Evolutionary conservation across 306 rosid species (phyloP).

Genomic region (Inga laurina): DNA sequence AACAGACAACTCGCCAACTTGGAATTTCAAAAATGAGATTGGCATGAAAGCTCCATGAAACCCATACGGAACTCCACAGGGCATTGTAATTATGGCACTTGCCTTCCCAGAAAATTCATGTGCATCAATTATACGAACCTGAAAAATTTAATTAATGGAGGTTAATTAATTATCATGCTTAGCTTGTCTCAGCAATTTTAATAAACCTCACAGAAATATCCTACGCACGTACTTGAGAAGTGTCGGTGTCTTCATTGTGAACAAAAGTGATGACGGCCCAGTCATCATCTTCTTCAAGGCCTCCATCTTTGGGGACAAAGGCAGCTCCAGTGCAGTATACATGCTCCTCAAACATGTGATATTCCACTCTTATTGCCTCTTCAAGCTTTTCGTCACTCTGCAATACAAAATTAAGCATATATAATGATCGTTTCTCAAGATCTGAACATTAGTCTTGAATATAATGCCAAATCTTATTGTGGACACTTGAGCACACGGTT

Average conservation of each 20-base stretch:
- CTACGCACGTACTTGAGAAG: background rate
- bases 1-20: no score
- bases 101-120: slow-evolving; percentile 38
- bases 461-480: no score
- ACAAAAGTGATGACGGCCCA: slow-evolving; percentile 49
- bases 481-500: no score
- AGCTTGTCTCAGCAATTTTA: background rate
- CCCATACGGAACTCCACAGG: slow-evolving; percentile 73
- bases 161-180: background rate
- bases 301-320: no score
- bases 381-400: no score
- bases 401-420: no score
- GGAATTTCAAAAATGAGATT: no score
- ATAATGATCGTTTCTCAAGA: no score
- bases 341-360: no score
- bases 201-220: slow-evolving; percentile 47
- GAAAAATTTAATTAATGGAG: background rate
- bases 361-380: slow-evolving; percentile 36
- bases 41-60: slow-evolving; percentile 57
- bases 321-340: no score
- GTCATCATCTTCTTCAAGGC: no score
- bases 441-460: no score
- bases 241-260: slow-evolving; percentile 65
- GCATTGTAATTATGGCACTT: slow-evolving; percentile 39
- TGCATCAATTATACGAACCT: slow-evolving; percentile 65